These are phyloP conservation scores for Chionographis japonica DNA, from an alignment of 106 monocot species.

Conservation along the genomic window DNA sequence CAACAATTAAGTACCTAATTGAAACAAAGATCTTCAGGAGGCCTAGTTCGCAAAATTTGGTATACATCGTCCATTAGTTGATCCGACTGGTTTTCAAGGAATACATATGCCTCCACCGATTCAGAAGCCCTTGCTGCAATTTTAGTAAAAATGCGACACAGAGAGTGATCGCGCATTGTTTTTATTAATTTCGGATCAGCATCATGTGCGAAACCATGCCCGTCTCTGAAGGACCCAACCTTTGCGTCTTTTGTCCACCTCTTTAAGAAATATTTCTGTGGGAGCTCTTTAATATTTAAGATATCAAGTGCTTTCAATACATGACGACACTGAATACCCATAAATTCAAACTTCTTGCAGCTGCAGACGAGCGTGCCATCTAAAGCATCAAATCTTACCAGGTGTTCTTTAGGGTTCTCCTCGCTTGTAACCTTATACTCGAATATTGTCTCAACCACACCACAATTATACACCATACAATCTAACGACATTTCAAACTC, in stretches of 20 bases:
- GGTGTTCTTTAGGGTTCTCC: constrained; percentile 1
- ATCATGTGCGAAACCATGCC: constrained; percentile 4
- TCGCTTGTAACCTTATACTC: constrained; percentile 6
- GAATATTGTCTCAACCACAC: background rate
- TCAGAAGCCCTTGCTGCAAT: constrained; percentile 38
- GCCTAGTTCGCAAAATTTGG: constrained; percentile 21
- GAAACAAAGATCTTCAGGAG: constrained; percentile 13
- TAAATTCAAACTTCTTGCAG: constrained; percentile 18
- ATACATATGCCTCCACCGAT: constrained; percentile 25
- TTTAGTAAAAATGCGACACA: constrained; percentile 28
- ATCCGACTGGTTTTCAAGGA: constrained; percentile 27
- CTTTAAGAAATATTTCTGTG: constrained; percentile 1
- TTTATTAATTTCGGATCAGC: background rate
- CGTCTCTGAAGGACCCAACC: background rate
- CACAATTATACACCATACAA: background rate
- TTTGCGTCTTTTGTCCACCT: constrained; percentile 6
- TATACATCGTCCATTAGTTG: constrained; percentile 35
- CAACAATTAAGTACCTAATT: constrained; percentile 4
- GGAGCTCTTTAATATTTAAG: constrained; percentile 6
- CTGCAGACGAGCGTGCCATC: background rate
- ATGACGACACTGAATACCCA: constrained; percentile 14
- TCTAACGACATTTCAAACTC: constrained; percentile 8
- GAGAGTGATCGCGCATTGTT: constrained; percentile 16
- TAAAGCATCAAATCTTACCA: background rate
- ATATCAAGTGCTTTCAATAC: constrained; percentile 6